A percentile compares a stretch with the other conserved stretches of the same genome.
phyloP scores from a whole-genome alignment of 371 early-diverging fungal species.

The Haplosporangium sp. region DNA sequence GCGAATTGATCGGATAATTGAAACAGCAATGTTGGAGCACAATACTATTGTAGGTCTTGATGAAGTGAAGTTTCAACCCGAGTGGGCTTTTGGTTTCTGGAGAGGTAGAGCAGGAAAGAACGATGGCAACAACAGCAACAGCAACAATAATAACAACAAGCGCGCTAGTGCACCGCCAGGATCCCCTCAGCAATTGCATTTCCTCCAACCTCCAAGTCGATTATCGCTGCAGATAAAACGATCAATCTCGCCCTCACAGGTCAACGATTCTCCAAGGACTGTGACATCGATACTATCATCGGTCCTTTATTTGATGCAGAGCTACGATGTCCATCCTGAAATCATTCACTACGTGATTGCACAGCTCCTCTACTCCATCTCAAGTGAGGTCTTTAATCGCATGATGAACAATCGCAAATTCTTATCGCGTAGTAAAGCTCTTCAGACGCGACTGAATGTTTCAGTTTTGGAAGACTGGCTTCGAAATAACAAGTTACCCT shows the following conservation, averaged over 20 bases:
- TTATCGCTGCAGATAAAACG: conserved; percentile 24
- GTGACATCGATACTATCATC: conserved; percentile 74
- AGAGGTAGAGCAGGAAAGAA: conserved; percentile 30
- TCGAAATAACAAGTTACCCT: conserved; percentile 66
- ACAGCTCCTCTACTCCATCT: conserved; percentile 81
- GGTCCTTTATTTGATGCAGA: conserved; percentile 68
- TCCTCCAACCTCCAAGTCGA: conserved; percentile 15
- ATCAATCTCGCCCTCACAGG: conserved; percentile 21
- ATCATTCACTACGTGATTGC: conserved; percentile 76
- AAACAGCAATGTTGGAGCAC: conserved; percentile 78
- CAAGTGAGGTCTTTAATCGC: conserved; percentile 84
- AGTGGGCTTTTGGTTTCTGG: conserved; percentile 65
- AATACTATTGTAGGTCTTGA: conserved; percentile 76
- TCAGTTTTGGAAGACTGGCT: conserved; percentile 88
- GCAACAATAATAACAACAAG: conserved; percentile 10
- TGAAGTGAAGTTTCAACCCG: conserved; percentile 70
- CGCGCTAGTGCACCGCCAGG: conserved; percentile 21
- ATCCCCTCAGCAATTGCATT: not conserved
- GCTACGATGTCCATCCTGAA: conserved; percentile 75
- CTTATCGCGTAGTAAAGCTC: conserved; percentile 83
- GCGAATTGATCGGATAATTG: conserved; percentile 70
- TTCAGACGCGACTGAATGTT: conserved; percentile 89
- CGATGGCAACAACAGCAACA: conserved; percentile 7
- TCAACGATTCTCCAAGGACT: conserved; percentile 64
- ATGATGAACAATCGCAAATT: conserved; percentile 80